Evolutionary conservation across 2,329 filamentous ascomycete genomes (phyloP), one percentile per base, ranked within the genome.

Genomic region (Dactylonectria estremocensis): DNA sequence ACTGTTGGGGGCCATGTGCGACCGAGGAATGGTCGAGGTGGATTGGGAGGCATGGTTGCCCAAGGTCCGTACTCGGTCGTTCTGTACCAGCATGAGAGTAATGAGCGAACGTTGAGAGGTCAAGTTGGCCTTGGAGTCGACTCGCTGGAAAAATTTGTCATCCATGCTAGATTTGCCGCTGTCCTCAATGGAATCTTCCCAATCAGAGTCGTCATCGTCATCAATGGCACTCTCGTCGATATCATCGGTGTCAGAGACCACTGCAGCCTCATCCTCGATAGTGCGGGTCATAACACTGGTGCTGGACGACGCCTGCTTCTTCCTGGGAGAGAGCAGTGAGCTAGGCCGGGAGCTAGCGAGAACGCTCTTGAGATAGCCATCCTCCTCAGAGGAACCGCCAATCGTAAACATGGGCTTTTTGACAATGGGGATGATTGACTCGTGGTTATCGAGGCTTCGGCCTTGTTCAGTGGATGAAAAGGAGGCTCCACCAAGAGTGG

Each of bases 81-180:
- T 92, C 77, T 97, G 91, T 14, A 85, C 92, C 79, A 99, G 90
- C 87, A 95, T 92, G 59, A 95, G 91, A 1, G 95, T 98, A 72
- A 99, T 92, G 46, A 98, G 89, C 2, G 95, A 98, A 56, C 93
- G 92, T 55, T 93, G 91, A 1, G 95, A 97, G 2, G 93, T 92
- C 28, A 98, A 86, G 77, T 97, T 94, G 9, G 91, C 90, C 79
- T 91, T 91, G 46, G 95, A 98, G 80, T 97, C 94, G 55, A 98
- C 95, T 9, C 96, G 92, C 80, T 95, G 91, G 87, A 98, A 99
- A 75, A 94, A 86, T 76, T 90, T 91, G 68, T 96, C 92, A 69
- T 96, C 93, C 58, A 95, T 87, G 78, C 93, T 97, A 1, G 93
- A 93, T 73, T 93, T 92, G 65, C 91, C 93, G 78, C 93, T 96